Evolutionary conservation across 2,329 filamentous ascomycete genomes (phyloP), one percentile per base, ranked within the genome.

Genomic region (Paecilomyces sp.): DNA sequence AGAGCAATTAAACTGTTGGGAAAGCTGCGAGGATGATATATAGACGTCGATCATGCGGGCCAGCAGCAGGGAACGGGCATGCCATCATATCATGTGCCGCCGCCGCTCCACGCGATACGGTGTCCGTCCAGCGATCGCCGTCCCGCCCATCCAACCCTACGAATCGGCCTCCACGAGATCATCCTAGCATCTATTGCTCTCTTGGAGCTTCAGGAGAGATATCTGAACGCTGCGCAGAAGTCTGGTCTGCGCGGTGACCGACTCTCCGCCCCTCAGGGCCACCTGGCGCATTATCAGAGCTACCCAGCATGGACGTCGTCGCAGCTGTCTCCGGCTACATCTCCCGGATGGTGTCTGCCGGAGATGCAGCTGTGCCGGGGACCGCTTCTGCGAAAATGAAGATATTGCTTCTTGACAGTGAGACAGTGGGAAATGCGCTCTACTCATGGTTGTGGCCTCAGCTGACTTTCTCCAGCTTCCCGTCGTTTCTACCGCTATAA

Each of bases 281-380:
- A 30, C 47, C 22, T 50, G 54, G 54, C 54, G 54, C 57, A 54
- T 22, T 22, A 7, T 55, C 41, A 18, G 18, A 41, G n/a, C 58
- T 61, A 56, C 63, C 67, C 75, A 80, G 65, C 68, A 99, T 99
- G 94, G 94, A 99, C 73, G 87, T 97, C 70, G 90, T 95, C 63
- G 89, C 95, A 74, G 91, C 92, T 66, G 88, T 97, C 72, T 89
- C 92, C 69, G 90, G 91, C 78, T 99, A 99, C 81, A 89, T 99
- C 82, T 89, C 88, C 75, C 96, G 92, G 84, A 96, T 99, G 86
- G 88, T 97, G 75, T 89, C 91, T 65, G 86, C 86, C 65, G 90
- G 90, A 70, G 92, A 96, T 77, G 82, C 71, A 80, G 72, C 76
- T 70, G 81, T 85, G 56, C 77, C 82, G 52, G 84, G 85, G 60